Conservation (phyloP, 495 filamentous ascomycete genomes). For the Evansstolkia leycettana region DNA sequence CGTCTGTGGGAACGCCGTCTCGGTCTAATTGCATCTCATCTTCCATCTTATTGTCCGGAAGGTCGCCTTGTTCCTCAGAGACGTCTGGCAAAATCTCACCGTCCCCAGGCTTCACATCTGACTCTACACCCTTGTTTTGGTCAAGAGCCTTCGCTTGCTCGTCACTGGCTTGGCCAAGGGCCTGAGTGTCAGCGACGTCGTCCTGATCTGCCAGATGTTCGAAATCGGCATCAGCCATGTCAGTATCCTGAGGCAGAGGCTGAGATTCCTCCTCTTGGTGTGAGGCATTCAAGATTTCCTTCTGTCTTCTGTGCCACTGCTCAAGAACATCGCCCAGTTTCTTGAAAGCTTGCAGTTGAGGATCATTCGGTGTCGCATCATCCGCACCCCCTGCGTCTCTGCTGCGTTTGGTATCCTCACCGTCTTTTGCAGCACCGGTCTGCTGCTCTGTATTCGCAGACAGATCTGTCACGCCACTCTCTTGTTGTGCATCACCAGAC, state of each 20-base stretch:
- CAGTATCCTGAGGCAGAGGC: constrained; percentile 40
- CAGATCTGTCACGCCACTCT: constrained; percentile 34
- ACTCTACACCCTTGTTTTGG: constrained; percentile 72
- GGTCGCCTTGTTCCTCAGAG: constrained; percentile 39
- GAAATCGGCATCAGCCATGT: constrained; percentile 66
- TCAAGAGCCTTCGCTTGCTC: constrained; percentile 77
- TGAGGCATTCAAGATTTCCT: constrained; percentile 59
- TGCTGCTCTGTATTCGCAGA: constrained; percentile 30
- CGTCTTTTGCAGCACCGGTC: constrained; percentile 27
- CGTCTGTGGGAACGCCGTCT: constrained; percentile 21
- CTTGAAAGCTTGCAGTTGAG: constrained; percentile 57
- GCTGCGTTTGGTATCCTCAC: constrained; percentile 32
- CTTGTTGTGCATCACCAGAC: constrained; percentile 51
- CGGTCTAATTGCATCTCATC: constrained; percentile 37
- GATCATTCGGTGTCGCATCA: constrained; percentile 38
- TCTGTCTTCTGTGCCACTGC: constrained; percentile 75
- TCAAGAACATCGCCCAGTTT: constrained; percentile 91
- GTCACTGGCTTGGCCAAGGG: constrained; percentile 75
- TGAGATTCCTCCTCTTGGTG: constrained; percentile 47
- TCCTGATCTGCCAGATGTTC: constrained; percentile 83
- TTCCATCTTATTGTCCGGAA: constrained; percentile 33
- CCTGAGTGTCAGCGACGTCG: constrained; percentile 71
- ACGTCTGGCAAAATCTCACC: constrained; percentile 48
- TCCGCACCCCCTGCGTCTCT: constrained; percentile 29
- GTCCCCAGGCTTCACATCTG: constrained; percentile 43